Percentiles rank a stretch among this genome's conserved stretches.
phyloP scores from a whole-genome alignment of 345 rosid genomes.

The Salix koriyanagi region DNA sequence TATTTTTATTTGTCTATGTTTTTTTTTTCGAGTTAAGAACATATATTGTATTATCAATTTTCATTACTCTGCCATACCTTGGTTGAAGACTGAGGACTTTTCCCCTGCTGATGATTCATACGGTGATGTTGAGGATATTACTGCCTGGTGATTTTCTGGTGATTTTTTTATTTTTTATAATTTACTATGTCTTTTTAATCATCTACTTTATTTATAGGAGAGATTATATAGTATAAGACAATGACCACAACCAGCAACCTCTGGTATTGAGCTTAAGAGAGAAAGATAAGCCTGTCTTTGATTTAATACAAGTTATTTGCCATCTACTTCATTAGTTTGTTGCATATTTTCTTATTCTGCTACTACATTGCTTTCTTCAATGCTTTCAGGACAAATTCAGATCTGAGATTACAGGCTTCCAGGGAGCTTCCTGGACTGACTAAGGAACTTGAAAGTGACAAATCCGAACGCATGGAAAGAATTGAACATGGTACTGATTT shows the following conservation, averaged over 20 bases:
- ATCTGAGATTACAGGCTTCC: constrained; percentile 36
- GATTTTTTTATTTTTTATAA: too few species aligned
- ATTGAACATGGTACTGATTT: constrained; percentile 33
- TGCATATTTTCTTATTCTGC: neutral
- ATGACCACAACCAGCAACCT: constrained; percentile 28
- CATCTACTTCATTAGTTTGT: constrained; percentile 2
- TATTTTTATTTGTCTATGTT: neutral
- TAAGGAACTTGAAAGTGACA: constrained; percentile 32
- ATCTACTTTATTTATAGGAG: neutral
- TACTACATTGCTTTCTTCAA: constrained; percentile 4
- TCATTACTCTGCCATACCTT: neutral
- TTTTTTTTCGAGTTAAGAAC: neutral
- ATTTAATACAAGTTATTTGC: constrained; percentile 10
- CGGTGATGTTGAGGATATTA: too few species aligned
- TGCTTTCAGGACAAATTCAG: constrained; percentile 36
- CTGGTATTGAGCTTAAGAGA: constrained; percentile 33
- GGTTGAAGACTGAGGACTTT: too few species aligned
- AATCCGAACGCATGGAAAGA: constrained; percentile 23
- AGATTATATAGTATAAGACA: constrained; percentile 3
- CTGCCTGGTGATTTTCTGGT: too few species aligned
- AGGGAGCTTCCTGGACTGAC: constrained; percentile 34
- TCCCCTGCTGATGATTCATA: too few species aligned
- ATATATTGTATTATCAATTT: too few species aligned
- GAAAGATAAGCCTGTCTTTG: constrained; percentile 22
- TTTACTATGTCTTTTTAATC: neutral